Base-by-base conservation (phyloP, 768 basidiomycete genomes). In the Pisolithus tinctorius region DNA sequence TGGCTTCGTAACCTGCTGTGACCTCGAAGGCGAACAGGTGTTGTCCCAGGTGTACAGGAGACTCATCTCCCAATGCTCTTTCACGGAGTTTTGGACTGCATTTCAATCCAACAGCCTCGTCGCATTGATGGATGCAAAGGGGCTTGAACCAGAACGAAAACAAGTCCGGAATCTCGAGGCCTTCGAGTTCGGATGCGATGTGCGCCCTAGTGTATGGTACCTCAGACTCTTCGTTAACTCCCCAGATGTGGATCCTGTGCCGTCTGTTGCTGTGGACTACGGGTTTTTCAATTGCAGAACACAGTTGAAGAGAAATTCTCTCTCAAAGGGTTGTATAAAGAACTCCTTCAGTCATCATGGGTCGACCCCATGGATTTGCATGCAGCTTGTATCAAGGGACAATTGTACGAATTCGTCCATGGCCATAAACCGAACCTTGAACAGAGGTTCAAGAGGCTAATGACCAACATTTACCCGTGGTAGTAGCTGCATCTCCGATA, bases 201-300 rank as follows among this genome's bases (percentile, higher is more conserved):
- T 60, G 38, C 69, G 31, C 20, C 30, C n/a, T 8, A 9, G 70
- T 8, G 71, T 73, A 11, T 74, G 71, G 72, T 16, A 59, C 27
- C 60, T 74, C 34, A 74, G 71, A 55, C 61, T 64, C 42, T 65
- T 61, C 44, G 52, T 64, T 39, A 47, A 59, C 16, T 10, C 48
- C 11, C 47, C 56, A 27, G 43, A 36, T 11, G 37, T 49, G 14
- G 11, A 13, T 17, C 47, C 59, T 8, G 23, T 16, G 3, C 57
- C 52, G 4, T 56, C 61, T 5, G 49, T 63, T 5, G 1, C 4
- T 0, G 59, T 48, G 11, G 70, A 74, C 55, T 73, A 73, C 37
- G 72, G 73, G 10, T 72, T 70, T 54, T 45, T 49, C 8, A 70
- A 70, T 49, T 73, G 73, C 53, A 55, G 48, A 31, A 57, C 53